These are phyloP conservation scores for Thinopyrum elongatum DNA, from an alignment of 176 grass and related monocot genomes.

Conservation along the genomic window DNA sequence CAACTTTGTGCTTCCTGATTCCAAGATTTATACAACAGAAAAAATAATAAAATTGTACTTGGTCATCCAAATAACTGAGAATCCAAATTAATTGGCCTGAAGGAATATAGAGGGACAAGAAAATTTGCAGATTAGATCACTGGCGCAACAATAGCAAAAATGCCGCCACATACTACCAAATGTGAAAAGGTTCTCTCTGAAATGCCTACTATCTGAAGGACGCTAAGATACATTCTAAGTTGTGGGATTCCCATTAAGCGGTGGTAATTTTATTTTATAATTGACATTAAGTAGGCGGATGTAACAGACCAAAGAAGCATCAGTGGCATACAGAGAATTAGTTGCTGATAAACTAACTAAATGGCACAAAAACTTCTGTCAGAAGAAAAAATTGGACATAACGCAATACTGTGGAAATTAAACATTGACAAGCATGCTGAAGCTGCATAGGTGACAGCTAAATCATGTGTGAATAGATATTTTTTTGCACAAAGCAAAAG, in stretches of 20 bases:
- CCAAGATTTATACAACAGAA: background rate
- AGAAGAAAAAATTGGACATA: background rate
- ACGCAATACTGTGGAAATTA: background rate
- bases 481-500: conserved; percentile 9
- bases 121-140: background rate
- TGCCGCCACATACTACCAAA: background rate
- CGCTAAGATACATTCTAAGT: background rate
- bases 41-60: conserved; percentile 6
- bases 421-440: background rate
- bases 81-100: background rate
- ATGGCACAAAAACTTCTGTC: background rate
- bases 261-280: background rate
- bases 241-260: background rate
- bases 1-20: background rate
- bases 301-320: conserved; percentile 11
- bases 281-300: background rate
- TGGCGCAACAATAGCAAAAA: background rate
- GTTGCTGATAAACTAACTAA: background rate
- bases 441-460: background rate
- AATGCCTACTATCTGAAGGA: background rate
- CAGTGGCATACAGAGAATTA: background rate
- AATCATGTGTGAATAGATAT: background rate
- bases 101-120: background rate
- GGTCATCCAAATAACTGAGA: background rate
- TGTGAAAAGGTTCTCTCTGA: background rate